Evolutionary conservation across 169 alveolate species (phyloP).

Genomic region (Perkinsus olseni): DNA sequence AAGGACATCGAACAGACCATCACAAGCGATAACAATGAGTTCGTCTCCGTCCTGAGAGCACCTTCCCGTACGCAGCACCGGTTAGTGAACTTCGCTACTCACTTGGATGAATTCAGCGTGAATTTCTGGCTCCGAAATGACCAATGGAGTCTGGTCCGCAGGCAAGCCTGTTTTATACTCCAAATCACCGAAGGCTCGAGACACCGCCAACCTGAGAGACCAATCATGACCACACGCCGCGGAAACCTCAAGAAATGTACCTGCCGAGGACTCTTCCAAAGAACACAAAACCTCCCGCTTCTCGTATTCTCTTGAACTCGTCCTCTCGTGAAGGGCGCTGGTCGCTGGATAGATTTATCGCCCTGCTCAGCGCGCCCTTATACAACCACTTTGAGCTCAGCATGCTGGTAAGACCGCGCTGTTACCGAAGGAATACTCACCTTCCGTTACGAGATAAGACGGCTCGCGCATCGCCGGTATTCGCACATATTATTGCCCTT

Average conservation of each 20-base stretch:
- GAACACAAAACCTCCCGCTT: not conserved
- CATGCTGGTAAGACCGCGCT: not conserved
- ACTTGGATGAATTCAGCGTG: not conserved
- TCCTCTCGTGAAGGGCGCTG: not conserved
- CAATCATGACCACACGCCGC: not conserved
- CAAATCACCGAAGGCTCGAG: not conserved
- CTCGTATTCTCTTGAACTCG: not conserved
- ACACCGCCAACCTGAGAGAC: not conserved
- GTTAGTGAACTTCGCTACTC: not conserved
- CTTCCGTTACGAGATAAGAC: not conserved
- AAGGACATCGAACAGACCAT: not conserved
- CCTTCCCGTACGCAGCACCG: not conserved
- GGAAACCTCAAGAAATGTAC: not conserved
- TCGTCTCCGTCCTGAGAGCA: not conserved
- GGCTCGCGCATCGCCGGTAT: not conserved
- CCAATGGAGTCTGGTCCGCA: not conserved
- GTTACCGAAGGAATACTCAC: not conserved
- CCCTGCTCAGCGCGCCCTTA: not conserved
- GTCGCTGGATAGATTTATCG: not conserved
- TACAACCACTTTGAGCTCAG: not conserved
- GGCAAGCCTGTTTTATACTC: not conserved
- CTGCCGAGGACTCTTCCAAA: not conserved
- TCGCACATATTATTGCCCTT: not conserved
- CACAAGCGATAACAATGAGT: not conserved
- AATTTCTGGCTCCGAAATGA: not conserved